These are phyloP conservation scores for Lichtheimia ramosa DNA, from an alignment of 371 early-diverging fungal genomes.

Conservation along the genomic window DNA sequence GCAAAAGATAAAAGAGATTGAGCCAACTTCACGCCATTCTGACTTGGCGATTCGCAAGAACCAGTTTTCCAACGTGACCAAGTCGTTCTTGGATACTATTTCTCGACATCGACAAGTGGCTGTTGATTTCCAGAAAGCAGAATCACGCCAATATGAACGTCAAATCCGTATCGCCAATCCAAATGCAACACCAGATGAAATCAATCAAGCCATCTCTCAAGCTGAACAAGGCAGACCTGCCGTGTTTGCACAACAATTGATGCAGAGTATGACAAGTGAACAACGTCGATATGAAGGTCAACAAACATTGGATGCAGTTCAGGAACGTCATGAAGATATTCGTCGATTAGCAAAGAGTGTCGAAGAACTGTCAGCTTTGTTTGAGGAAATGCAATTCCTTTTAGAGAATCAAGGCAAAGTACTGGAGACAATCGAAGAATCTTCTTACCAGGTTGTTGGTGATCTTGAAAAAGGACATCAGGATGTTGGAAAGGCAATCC, in stretches of 20 bases:
- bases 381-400: slow-evolving; percentile 47
- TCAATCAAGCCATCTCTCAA: slow-evolving; percentile 41
- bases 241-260: slow-evolving; percentile 48
- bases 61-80: slow-evolving; percentile 43
- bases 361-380: slow-evolving; percentile 40
- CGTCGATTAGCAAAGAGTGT: slow-evolving; percentile 44
- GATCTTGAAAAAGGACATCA: slow-evolving; percentile 36
- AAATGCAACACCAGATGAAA: slow-evolving; percentile 44
- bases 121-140: slow-evolving; percentile 45
- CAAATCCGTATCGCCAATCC: slow-evolving; percentile 53
- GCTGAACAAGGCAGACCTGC: slow-evolving; percentile 45
- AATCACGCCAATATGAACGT: slow-evolving; percentile 40
- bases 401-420: slow-evolving; percentile 45
- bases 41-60: slow-evolving; percentile 50
- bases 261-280: slow-evolving; percentile 37
- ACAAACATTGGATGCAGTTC: slow-evolving; percentile 46
- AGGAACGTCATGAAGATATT: slow-evolving; percentile 54
- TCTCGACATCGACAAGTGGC: slow-evolving; percentile 40
- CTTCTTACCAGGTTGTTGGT: slow-evolving; percentile 30
- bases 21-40: slow-evolving; percentile 38
- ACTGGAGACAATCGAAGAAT: slow-evolving; percentile 38
- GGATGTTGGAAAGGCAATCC: slow-evolving; percentile 34
- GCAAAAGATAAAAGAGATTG: slow-evolving; percentile 43
- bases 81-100: slow-evolving; percentile 46
- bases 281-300: slow-evolving; percentile 44